Percentiles rank a stretch among this genome's conserved stretches.
These are phyloP conservation scores for Pyrus hybrid DNA, from an alignment of 331 rosid species.

Conservation along the genomic window DNA sequence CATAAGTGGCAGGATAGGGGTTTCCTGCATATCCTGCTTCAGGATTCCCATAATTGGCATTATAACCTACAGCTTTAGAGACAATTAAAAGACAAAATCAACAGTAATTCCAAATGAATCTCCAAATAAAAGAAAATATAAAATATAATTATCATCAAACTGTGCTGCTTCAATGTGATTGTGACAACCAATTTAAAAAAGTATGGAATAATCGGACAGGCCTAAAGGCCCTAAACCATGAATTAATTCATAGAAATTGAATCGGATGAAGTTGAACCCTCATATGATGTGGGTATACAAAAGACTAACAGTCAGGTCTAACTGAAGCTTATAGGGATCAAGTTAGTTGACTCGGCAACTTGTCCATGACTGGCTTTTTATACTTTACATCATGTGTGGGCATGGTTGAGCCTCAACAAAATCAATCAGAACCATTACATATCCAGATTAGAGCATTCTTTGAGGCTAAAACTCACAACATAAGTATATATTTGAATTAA, in stretches of 20 bases:
- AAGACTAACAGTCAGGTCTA: not conserved
- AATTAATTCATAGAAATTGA: not conserved
- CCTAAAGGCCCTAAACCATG: not conserved
- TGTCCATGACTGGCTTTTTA: not conserved
- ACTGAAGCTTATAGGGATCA: not conserved
- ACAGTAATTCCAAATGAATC: constrained; percentile 1
- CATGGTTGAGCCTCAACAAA: not conserved
- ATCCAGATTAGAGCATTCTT: not conserved
- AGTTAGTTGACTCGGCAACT: not conserved
- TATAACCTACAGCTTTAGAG: constrained; percentile 49
- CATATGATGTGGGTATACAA: not conserved
- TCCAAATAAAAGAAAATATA: not conserved
- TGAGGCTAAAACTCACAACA: not conserved
- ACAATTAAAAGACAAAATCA: constrained; percentile 13
- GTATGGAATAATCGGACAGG: not conserved
- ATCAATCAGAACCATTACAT: not conserved
- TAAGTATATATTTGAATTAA: not conserved
- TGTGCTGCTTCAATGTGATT: not conserved
- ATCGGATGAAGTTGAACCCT: not conserved
- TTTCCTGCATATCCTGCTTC: constrained; percentile 85
- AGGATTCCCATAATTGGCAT: constrained; percentile 70
- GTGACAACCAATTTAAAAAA: not conserved
- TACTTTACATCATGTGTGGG: not conserved
- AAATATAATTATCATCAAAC: not conserved
- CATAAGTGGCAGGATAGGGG: constrained; percentile 67